phyloP scores from a whole-genome alignment of 1,284 basidiomycete species.

The Ustilago esculenta region DNA sequence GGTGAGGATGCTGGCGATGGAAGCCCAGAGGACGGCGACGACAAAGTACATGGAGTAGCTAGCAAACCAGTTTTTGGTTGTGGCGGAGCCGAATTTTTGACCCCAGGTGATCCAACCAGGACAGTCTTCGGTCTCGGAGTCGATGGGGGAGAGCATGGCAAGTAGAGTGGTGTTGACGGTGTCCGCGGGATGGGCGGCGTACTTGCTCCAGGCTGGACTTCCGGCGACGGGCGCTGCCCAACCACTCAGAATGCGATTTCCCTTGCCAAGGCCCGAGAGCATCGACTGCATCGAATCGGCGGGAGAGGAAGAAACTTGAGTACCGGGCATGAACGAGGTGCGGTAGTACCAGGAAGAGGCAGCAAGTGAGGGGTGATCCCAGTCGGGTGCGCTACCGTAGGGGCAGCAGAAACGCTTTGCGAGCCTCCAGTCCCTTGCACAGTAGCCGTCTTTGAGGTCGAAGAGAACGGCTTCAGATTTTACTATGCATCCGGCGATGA shows the following conservation, averaged over 20 bases:
- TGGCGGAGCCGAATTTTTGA: conserved; percentile 33
- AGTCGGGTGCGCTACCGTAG: conserved; percentile 39
- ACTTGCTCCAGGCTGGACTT: conserved; percentile 58
- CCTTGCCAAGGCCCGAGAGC: conserved; percentile 42
- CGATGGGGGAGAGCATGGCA: conserved; percentile 15
- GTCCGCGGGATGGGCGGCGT: conserved; percentile 1
- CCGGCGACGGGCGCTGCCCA: conserved; percentile 59
- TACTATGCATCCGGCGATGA: conserved; percentile 84
- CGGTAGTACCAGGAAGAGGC: conserved; percentile 27
- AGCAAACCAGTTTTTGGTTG: conserved; percentile 68
- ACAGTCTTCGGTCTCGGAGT: conserved; percentile 70
- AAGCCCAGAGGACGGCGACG: conserved; percentile 57
- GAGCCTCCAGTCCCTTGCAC: conserved; percentile 76
- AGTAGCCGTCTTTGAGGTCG: conserved; percentile 91
- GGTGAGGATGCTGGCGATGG: conserved; percentile 75
- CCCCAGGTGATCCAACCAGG: conserved; percentile 79
- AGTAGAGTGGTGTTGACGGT: conserved; percentile 16
- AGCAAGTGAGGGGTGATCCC: conserved; percentile 33
- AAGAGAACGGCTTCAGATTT: conserved; percentile 90
- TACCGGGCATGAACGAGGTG: conserved; percentile 31
- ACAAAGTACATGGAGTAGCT: conserved; percentile 79
- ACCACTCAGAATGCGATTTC: conserved; percentile 50
- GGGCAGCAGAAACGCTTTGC: conserved; percentile 84
- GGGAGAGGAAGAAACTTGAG: conserved; percentile 5
- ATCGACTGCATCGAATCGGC: conserved; percentile 27